These are phyloP conservation scores for Proliferodiscus dingleyae DNA, from an alignment of 2,329 filamentous ascomycete species.

Conservation along the genomic window DNA sequence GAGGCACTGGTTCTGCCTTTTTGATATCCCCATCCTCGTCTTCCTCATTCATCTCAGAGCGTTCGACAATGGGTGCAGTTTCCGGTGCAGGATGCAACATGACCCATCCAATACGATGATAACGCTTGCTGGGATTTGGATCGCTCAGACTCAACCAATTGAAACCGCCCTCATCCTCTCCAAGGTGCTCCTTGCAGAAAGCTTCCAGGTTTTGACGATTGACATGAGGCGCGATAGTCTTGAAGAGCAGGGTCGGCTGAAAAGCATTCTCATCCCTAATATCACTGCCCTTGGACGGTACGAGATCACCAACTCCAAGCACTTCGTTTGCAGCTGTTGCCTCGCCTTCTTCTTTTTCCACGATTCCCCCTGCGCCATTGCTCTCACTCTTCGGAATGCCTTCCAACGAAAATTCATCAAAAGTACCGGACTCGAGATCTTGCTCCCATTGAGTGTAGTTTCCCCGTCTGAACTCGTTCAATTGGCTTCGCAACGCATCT, in stretches of 20 bases:
- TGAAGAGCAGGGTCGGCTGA: conserved; percentile 92
- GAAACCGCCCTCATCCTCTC: conserved; percentile 85
- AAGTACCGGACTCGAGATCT: conserved; percentile 77
- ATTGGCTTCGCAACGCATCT: conserved; percentile 65
- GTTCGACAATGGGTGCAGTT: conserved; percentile 58
- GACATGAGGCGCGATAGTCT: conserved; percentile 95
- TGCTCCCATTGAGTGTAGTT: conserved; percentile 84
- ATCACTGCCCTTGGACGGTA: conserved; percentile 78
- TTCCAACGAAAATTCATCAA: conserved; percentile 92
- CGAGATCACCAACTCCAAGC: conserved; percentile 82
- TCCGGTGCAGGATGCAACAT: conserved; percentile 82
- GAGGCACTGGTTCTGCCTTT: conserved; percentile 37
- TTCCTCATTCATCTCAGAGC: conserved; percentile 63
- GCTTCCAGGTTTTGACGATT: conserved; percentile 88
- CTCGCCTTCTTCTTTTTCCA: conserved; percentile 95
- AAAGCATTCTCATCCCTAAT: conserved; percentile 82
- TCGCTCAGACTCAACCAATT: conserved; percentile 95
- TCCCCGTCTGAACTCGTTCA: conserved; percentile 74
- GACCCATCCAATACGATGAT: conserved; percentile 97
- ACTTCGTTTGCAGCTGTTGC: conserved; percentile 88
- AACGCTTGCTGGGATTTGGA: conserved; percentile 94
- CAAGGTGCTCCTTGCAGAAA: conserved; percentile 91
- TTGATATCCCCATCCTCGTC: conserved; percentile 57
- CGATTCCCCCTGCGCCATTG: conserved; percentile 75
- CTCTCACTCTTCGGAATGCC: conserved; percentile 91